Conservation (phyloP, 495 filamentous ascomycete genomes). For the Letharia columbiana region DNA sequence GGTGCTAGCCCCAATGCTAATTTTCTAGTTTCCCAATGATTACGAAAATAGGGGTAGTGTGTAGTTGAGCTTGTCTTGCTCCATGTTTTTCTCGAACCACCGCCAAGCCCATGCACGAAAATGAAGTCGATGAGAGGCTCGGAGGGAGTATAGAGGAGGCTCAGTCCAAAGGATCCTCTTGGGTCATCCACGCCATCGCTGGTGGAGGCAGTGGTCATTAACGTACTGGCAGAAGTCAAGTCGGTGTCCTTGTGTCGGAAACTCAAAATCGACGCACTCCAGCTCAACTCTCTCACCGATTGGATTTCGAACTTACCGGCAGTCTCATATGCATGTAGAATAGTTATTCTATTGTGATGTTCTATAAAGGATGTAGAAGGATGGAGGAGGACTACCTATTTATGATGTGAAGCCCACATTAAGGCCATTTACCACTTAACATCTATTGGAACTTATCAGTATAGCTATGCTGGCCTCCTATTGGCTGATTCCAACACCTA, state of each 20-base stretch:
- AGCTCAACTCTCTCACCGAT: neutral
- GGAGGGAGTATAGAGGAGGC: conserved; percentile 13
- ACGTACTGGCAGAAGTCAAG: neutral
- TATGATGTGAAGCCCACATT: too few species aligned
- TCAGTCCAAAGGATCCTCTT: conserved; percentile 17
- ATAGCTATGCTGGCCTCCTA: too few species aligned
- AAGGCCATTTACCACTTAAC: too few species aligned
- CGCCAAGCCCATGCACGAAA: conserved; percentile 35
- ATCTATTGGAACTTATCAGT: too few species aligned
- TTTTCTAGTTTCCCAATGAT: too few species aligned
- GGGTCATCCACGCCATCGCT: conserved; percentile 1
- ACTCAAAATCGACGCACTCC: neutral
- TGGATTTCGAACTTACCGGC: neutral
- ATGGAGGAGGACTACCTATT: too few species aligned
- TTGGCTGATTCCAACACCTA: too few species aligned
- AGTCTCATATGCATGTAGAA: too few species aligned
- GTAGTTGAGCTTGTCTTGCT: conserved; percentile 22
- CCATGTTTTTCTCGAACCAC: conserved; percentile 32
- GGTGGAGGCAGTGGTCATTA: neutral
- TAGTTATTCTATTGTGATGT: too few species aligned
- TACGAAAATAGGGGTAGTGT: conserved; percentile 10
- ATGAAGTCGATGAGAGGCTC: conserved; percentile 28
- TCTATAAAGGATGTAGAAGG: too few species aligned
- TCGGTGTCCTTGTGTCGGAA: neutral
- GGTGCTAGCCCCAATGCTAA: too few species aligned